These are phyloP conservation scores for Basipetospora chlamydospora DNA, from an alignment of 2,329 filamentous ascomycete genomes.

Conservation along the genomic window DNA sequence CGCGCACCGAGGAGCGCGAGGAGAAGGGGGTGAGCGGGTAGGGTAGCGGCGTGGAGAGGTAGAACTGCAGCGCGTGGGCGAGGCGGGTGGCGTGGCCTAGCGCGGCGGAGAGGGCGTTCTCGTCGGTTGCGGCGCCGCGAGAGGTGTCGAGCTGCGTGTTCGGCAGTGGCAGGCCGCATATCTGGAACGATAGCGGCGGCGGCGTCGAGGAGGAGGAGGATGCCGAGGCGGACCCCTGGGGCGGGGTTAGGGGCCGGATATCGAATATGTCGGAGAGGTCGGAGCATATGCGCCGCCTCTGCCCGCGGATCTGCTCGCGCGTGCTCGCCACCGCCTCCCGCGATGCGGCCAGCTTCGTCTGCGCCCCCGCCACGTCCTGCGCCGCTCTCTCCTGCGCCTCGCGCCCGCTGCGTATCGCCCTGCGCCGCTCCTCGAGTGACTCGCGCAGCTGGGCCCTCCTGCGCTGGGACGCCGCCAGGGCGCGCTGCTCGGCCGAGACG, in stretches of 20 bases:
- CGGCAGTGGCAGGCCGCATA: slow-evolving; percentile 63
- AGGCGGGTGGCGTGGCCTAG: slow-evolving; percentile 69
- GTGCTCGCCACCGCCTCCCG: slow-evolving; percentile 39
- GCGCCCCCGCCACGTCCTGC: slow-evolving; percentile 46
- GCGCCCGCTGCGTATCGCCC: slow-evolving; percentile 52
- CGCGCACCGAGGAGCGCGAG: slow-evolving; percentile 61
- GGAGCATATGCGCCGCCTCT: slow-evolving; percentile 75
- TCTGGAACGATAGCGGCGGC: slow-evolving; percentile 67
- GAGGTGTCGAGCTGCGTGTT: slow-evolving; percentile 59
- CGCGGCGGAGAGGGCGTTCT: slow-evolving; percentile 64
- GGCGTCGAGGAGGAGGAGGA: too few relatives aligned
- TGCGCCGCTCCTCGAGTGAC: slow-evolving; percentile 50
- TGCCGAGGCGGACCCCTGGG: too few relatives aligned
- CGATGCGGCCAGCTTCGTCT: slow-evolving; percentile 42
- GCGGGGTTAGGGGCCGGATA: slow-evolving; percentile 55
- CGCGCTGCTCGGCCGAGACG: slow-evolving; percentile 49
- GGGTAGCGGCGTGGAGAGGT: slow-evolving; percentile 62
- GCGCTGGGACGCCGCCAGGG: slow-evolving; percentile 45
- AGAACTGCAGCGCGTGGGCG: slow-evolving; percentile 63
- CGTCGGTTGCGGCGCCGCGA: slow-evolving; percentile 30
- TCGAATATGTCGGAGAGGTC: slow-evolving; percentile 68
- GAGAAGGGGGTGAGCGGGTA: slow-evolving; percentile 63
- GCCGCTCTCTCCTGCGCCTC: slow-evolving; percentile 42
- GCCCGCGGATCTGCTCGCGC: slow-evolving; percentile 59
- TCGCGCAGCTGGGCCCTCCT: slow-evolving; percentile 52